A percentile compares a stretch with the other conserved stretches of the same genome.
Evolutionary conservation across 306 rosid species (phyloP).

Genomic region (Cicer cuneatum): DNA sequence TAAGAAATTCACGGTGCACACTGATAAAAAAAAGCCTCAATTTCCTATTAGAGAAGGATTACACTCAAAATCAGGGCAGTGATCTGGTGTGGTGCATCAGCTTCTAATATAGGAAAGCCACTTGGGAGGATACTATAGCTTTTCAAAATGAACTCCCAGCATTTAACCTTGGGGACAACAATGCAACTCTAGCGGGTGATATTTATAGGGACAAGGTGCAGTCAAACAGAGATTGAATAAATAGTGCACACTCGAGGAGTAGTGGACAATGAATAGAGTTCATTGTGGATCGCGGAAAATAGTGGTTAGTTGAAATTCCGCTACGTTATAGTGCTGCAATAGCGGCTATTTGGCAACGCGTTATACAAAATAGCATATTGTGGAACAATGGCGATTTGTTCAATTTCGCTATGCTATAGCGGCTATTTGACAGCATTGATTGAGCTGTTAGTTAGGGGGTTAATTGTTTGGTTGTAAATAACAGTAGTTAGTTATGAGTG

Average conservation of each 20-base stretch:
- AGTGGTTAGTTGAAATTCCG: too few relatives aligned
- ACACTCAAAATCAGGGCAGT: neutral
- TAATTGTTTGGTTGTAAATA: conserved; percentile 4
- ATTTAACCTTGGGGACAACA: neutral
- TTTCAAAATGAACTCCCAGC: neutral
- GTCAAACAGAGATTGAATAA: neutral
- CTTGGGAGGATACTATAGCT: neutral
- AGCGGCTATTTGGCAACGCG: too few relatives aligned
- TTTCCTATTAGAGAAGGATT: neutral
- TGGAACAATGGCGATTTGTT: too few relatives aligned
- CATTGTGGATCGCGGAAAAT: too few relatives aligned
- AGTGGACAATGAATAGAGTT: neutral
- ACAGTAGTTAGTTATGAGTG: neutral
- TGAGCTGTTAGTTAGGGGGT: neutral
- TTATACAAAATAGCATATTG: too few relatives aligned
- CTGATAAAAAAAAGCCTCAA: neutral
- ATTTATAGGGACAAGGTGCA: too few relatives aligned
- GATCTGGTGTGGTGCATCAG: neutral
- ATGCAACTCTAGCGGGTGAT: neutral
- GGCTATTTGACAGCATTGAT: too few relatives aligned
- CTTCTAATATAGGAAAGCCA: neutral
- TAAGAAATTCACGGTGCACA: neutral
- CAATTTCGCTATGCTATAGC: too few relatives aligned
- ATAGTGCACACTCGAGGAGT: conserved; percentile 3
- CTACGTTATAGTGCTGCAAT: too few relatives aligned